Conservation (phyloP, 2,329 filamentous ascomycete genomes). For the Raffaelea albimanens region DNA sequence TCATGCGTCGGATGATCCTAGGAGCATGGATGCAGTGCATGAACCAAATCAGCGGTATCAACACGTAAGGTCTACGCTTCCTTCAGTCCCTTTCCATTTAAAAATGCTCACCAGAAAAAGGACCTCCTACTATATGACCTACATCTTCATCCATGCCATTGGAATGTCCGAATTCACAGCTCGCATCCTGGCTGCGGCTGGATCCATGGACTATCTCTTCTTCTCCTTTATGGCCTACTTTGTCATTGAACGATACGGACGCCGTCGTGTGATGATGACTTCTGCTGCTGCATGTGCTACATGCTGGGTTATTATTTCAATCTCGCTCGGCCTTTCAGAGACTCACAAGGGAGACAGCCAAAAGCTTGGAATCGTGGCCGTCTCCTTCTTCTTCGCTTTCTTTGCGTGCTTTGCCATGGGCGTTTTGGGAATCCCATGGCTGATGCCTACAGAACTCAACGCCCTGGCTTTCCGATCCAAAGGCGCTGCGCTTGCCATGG, state of each 20-base stretch:
- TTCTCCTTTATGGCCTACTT: constrained; percentile 14
- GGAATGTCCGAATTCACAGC: constrained; percentile 18
- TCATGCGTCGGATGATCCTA: constrained; percentile 1
- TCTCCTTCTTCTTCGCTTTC: constrained; percentile 21
- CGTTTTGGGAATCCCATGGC: constrained; percentile 1
- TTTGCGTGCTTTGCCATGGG: constrained; percentile 4
- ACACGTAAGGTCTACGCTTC: neutral
- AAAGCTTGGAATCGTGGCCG: constrained; percentile 14
- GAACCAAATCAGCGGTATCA: constrained; percentile 3
- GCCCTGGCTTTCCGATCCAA: constrained; percentile 16
- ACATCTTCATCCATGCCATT: constrained; percentile 32
- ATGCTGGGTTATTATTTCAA: constrained; percentile 16
- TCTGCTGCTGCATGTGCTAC: constrained; percentile 13
- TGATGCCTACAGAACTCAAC: constrained; percentile 22
- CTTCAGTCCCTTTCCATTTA: neutral
- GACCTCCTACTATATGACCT: constrained; percentile 17
- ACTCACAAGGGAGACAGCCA: constrained; percentile 10
- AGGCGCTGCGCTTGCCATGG: constrained; percentile 1
- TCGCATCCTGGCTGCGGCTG: constrained; percentile 33
- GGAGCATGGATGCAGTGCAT: constrained; percentile 3
- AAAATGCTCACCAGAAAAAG: neutral
- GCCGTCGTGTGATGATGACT: constrained; percentile 19
- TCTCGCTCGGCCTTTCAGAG: constrained; percentile 12
- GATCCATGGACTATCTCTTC: constrained; percentile 26
- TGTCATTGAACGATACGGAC: constrained; percentile 23